These are phyloP conservation scores for Trichoderma brevicompactum DNA, from an alignment of 2,329 filamentous ascomycete genomes.

Conservation along the genomic window DNA sequence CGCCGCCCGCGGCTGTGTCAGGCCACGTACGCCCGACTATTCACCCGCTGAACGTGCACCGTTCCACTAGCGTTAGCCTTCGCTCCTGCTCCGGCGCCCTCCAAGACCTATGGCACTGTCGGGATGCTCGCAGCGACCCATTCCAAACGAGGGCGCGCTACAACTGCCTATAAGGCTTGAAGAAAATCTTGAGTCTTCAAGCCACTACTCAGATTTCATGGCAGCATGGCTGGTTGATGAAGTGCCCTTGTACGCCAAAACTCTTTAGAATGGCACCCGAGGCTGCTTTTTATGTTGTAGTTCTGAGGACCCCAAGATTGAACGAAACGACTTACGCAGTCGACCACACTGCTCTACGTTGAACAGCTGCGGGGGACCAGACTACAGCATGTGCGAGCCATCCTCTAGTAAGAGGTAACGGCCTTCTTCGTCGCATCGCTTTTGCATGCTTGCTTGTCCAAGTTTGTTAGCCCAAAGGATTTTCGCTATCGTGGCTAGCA, in stretches of 20 bases:
- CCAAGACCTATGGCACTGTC: constrained; percentile 5
- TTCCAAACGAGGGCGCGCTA: constrained; percentile 4
- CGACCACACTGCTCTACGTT: background rate
- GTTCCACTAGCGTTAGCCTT: constrained; percentile 23
- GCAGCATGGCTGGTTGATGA: background rate
- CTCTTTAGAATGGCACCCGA: background rate
- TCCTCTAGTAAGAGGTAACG: background rate
- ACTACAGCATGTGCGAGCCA: background rate
- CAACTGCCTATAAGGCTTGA: background rate
- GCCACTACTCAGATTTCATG: background rate
- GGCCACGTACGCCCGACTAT: constrained; percentile 29
- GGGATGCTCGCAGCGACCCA: background rate
- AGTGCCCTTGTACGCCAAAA: background rate
- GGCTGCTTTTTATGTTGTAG: background rate
- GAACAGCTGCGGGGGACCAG: background rate
- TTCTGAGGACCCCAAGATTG: background rate
- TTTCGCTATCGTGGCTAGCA: constrained; percentile 8
- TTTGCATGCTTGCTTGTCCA: background rate
- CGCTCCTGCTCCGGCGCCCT: constrained; percentile 21
- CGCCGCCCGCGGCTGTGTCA: constrained; percentile 31
- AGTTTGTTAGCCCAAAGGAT: constrained; percentile 3
- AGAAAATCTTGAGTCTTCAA: background rate
- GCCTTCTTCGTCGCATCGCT: background rate
- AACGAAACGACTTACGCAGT: background rate
- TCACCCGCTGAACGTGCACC: constrained; percentile 22